Base-by-base conservation (phyloP, 371 early-diverging fungal genomes). In the Parasitella parasitica region DNA sequence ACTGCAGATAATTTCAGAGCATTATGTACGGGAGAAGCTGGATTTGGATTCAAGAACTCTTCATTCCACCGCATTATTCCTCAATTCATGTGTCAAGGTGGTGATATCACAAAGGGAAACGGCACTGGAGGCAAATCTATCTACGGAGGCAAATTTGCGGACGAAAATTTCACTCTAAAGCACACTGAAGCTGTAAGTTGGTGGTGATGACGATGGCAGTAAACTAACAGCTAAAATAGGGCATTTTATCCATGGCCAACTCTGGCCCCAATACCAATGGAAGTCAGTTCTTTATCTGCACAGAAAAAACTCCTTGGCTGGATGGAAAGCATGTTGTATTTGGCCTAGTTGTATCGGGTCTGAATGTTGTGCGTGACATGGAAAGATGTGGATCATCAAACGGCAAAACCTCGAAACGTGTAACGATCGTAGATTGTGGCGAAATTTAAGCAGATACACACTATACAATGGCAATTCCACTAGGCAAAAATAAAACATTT, bases 301-400 rank as follows among this genome's bases (percentile, higher is more conserved):
- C 92, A 12, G 88, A 73, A 54, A 73, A 80, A 73, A 87, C 91
- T 18, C 61, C 84, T 18, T 96, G 97, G 97, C 88, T 99, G 58
- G 96, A 99, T 78, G 94, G 94, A 63, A 95, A 94, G 81, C 99
- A 99, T 86, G 97, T 96, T 60, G 99, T 99, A 13, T 99, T 99
- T 81, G 99, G 99, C 35, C 61, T 74, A 41, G 97, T 99, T 24
- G 74, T 80, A 43, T 86, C 90, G 59, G 94, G 77, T 28, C 57
- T 85, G 78, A 87, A 92, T 51, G 81, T 96, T 37, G 91, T 96
- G 52, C 73, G 81, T 63, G 82, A 81, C 64, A 85, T 96, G 67
- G 95, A 94, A 74, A 34, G 49, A 20, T 82, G 72, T 46, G 92
- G 90, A 57, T 71, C 84, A 37, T 61, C 76, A 51, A 69, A 67